These are phyloP conservation scores for Eucalyptus pumila DNA, from an alignment of 345 rosid species.

Conservation along the genomic window DNA sequence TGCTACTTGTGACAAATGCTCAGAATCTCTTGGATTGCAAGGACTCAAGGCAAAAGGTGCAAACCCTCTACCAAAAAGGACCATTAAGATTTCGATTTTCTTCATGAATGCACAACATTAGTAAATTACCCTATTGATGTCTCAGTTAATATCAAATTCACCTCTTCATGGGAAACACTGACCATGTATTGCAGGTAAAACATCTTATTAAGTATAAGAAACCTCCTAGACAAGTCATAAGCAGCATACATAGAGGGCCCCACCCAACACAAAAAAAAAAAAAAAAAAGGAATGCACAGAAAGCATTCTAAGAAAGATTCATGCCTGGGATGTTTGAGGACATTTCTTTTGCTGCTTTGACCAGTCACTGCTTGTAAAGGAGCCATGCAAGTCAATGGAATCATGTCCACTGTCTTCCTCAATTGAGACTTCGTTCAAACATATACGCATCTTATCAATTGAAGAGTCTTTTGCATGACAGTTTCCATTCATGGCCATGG, in stretches of 20 bases:
- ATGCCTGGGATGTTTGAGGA: neutral
- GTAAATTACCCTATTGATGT: neutral
- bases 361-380: neutral
- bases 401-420: neutral
- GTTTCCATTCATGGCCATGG: constrained; percentile 1
- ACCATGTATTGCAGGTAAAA: neutral
- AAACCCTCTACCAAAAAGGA: neutral
- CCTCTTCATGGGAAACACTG: neutral
- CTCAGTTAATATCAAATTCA: neutral
- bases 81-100: neutral
- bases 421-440: neutral
- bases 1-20: neutral
- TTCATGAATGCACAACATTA: neutral
- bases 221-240: neutral
- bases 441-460: neutral
- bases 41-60: neutral
- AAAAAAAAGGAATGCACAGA: neutral
- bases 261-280: neutral
- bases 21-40: neutral
- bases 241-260: neutral
- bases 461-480: constrained; percentile 6
- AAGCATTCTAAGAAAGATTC: neutral
- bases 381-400: neutral
- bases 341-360: neutral
- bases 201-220: neutral